These are phyloP conservation scores for Xanthoconium purpureum DNA, from an alignment of 768 basidiomycete genomes.

Conservation along the genomic window DNA sequence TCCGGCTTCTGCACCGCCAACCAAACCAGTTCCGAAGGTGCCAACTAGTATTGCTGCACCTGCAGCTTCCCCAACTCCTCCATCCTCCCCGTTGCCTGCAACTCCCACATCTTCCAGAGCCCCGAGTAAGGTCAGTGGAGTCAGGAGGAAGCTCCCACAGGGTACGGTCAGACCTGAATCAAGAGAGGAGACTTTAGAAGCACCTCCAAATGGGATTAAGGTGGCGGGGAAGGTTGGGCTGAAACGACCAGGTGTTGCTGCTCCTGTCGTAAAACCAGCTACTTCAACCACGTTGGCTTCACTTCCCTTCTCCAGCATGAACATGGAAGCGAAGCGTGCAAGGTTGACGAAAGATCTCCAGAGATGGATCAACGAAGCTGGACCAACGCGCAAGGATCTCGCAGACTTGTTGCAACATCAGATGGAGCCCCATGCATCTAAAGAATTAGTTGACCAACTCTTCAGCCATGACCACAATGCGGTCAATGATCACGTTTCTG, in stretches of 20 bases:
- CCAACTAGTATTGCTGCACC: slow-evolving; percentile 18
- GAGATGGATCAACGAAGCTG: slow-evolving; percentile 84
- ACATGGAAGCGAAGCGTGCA: slow-evolving; percentile 50
- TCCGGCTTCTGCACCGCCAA: slow-evolving; percentile 29
- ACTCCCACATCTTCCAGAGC: slow-evolving; percentile 28
- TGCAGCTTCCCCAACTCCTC: slow-evolving; percentile 35
- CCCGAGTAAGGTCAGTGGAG: slow-evolving; percentile 52
- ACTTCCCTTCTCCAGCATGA: slow-evolving; percentile 34
- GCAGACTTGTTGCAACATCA: slow-evolving; percentile 83
- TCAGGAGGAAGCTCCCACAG: slow-evolving; percentile 70
- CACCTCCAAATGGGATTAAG: slow-evolving; percentile 31
- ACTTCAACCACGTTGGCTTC: slow-evolving; percentile 33
- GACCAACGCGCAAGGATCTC: slow-evolving; percentile 81
- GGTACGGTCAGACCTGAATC: slow-evolving; percentile 50
- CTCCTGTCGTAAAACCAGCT: slow-evolving; percentile 30
- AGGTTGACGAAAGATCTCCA: slow-evolving; percentile 72
- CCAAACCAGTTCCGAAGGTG: slow-evolving; percentile 30
- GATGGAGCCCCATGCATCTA: slow-evolving; percentile 83
- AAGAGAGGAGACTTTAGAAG: slow-evolving; percentile 37
- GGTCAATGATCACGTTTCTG: slow-evolving; percentile 87
- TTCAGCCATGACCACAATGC: slow-evolving; percentile 97
- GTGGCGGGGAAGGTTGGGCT: slow-evolving; percentile 39
- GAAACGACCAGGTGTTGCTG: slow-evolving; percentile 42
- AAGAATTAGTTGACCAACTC: slow-evolving; percentile 69
- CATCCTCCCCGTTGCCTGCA: slow-evolving; percentile 44